phyloP scores from a whole-genome alignment of 2,329 filamentous ascomycete genomes.

The Alternaria infectoria region DNA sequence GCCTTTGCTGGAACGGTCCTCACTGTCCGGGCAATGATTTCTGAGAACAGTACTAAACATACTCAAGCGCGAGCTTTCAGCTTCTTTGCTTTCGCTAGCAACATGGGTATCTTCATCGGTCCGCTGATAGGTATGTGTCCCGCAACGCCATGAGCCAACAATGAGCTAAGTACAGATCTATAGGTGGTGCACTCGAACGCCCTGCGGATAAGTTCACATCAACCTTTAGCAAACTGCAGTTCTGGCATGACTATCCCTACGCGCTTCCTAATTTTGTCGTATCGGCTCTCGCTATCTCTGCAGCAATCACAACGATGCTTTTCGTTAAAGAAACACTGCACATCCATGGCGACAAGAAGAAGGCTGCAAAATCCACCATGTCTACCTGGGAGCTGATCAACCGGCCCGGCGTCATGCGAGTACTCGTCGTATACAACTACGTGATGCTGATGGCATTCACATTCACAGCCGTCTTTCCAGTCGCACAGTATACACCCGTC shows the following conservation, averaged over 20 bases:
- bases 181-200: conserved; percentile 71
- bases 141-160: background rate
- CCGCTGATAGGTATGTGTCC: conserved; percentile 61
- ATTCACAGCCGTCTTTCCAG: conserved; percentile 72
- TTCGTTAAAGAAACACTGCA: conserved; percentile 65
- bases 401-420: conserved; percentile 68
- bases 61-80: conserved; percentile 78
- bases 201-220: conserved; percentile 69
- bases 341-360: conserved; percentile 25
- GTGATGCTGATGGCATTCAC: conserved; percentile 72
- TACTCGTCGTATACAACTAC: conserved; percentile 70
- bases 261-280: conserved; percentile 67
- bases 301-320: conserved; percentile 59
- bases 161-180: background rate
- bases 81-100: conserved; percentile 77
- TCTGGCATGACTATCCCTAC: conserved; percentile 71
- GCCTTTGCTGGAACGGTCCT: conserved; percentile 77
- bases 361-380: conserved; percentile 41
- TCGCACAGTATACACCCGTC: conserved; percentile 71
- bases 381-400: conserved; percentile 64
- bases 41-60: conserved; percentile 71
- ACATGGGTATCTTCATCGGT: conserved; percentile 75
- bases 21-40: conserved; percentile 78
- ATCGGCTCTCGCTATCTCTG: conserved; percentile 60
- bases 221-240: conserved; percentile 61